Evolutionary conservation across 2,329 filamentous ascomycete species (phyloP).

Genomic region (Sarocladium brachiariae): DNA sequence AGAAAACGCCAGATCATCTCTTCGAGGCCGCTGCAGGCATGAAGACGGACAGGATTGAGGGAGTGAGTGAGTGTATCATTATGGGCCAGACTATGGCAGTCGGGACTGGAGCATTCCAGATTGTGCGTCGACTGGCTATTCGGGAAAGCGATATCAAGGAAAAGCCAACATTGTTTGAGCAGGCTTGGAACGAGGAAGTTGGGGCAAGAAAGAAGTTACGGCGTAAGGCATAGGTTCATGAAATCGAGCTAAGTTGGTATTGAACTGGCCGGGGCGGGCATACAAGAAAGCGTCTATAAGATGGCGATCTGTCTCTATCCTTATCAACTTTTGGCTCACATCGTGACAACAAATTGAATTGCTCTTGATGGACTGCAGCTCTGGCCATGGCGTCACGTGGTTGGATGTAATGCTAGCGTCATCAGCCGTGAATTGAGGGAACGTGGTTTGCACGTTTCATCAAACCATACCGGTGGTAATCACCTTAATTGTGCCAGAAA

Average conservation of each 20-base stretch:
- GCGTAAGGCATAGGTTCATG: slow-evolving; percentile 11
- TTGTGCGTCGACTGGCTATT: slow-evolving; percentile 71
- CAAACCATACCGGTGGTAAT: too few relatives aligned
- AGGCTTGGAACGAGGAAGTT: slow-evolving; percentile 44
- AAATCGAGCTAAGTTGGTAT: too few relatives aligned
- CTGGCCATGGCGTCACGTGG: not conserved
- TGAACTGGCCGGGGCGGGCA: too few relatives aligned
- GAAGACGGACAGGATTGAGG: slow-evolving; percentile 87
- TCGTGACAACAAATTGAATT: too few relatives aligned
- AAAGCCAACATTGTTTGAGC: slow-evolving; percentile 64
- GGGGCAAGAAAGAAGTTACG: slow-evolving; percentile 16
- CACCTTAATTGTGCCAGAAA: too few relatives aligned
- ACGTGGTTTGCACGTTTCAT: too few relatives aligned
- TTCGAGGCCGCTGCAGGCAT: slow-evolving; percentile 91
- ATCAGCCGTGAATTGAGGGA: not conserved
- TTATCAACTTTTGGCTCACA: too few relatives aligned
- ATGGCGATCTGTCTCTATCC: too few relatives aligned
- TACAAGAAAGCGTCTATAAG: too few relatives aligned
- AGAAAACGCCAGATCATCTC: slow-evolving; percentile 95
- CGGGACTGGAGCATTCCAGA: slow-evolving; percentile 87
- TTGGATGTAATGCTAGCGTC: not conserved
- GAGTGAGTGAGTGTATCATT: slow-evolving; percentile 94
- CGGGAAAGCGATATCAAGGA: slow-evolving; percentile 48
- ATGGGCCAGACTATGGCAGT: slow-evolving; percentile 93
- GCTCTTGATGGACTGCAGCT: too few relatives aligned